Base-by-base conservation (phyloP, 768 basidiomycete species). In the Gautieria morchelliformis region DNA sequence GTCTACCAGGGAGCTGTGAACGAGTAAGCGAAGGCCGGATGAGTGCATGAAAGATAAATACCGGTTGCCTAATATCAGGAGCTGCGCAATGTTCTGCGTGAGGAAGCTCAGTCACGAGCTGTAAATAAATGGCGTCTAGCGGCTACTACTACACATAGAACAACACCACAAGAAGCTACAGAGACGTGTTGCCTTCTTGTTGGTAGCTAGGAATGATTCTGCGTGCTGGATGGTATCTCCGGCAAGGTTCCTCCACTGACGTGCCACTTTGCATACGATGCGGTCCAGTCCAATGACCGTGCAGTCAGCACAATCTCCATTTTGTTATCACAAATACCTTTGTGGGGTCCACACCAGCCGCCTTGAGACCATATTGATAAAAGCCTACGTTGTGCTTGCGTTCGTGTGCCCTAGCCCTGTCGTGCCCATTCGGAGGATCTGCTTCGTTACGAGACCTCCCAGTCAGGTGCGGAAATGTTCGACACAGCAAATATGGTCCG, bases 311-410 rank as follows among this genome's bases (percentile, higher is more conserved):
- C 77, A 58, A 83, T 83, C 61, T 82, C 82, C 11, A 72, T 68
- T 58, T 80, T 79, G 69, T 83, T 81, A 52, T 84, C 10, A 84
- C 75, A 61, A 83, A 83, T 32, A 82, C 76, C 0, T 75, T 74
- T 1, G 61, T 62, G 1, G 81, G 80, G 49, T 82, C 77, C 6
- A 74, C 63, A 14, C 72, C 71, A 11, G 75, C 73, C 17, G 72
- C 64, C 19, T 67, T 65, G 33, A 83, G 63, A 15, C 83, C 79
- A 52, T 76, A 72, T 50, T 69, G 69, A 66, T 76, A 83, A 58
- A 80, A 79, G 0, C 76, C 75, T 35, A 81, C 73, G 59, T 78
- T 74, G 11, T 78, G 80, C 63, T 81, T 82, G 49, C 82, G 76
- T 66, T 80, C 78, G 10, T 78, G 76, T 9, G 71, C 75, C 5